Evolutionary conservation across 2,329 filamentous ascomycete species (phyloP).

Genomic region (Aspergillus sclerotialis): DNA sequence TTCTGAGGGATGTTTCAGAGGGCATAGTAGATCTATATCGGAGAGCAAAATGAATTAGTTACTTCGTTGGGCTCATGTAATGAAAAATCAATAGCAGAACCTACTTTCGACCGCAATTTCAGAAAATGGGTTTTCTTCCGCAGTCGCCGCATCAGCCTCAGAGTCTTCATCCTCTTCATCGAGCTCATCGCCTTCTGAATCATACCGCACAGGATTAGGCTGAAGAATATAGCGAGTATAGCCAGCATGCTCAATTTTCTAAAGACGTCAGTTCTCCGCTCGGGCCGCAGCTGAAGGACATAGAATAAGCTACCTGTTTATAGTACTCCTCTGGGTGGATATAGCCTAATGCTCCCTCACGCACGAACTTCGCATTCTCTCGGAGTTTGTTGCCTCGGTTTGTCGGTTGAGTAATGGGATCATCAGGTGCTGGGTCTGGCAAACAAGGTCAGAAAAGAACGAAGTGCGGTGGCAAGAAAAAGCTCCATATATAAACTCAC

Average conservation of each 20-base stretch:
- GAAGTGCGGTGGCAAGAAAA: neutral
- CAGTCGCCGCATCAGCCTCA: slow-evolving; percentile 51
- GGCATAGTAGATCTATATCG: slow-evolving; percentile 51
- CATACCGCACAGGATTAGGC: slow-evolving; percentile 53
- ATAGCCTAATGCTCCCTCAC: slow-evolving; percentile 48
- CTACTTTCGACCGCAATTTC: slow-evolving; percentile 51
- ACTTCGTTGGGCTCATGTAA: neutral
- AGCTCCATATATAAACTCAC: slow-evolving; percentile 21
- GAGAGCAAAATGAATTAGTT: slow-evolving; percentile 7
- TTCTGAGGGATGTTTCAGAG: slow-evolving; percentile 56
- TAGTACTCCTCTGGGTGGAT: slow-evolving; percentile 46
- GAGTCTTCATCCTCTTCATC: slow-evolving; percentile 52
- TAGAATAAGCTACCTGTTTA: slow-evolving; percentile 42
- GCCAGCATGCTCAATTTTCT: slow-evolving; percentile 57
- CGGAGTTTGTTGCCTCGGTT: slow-evolving; percentile 58
- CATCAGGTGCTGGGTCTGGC: slow-evolving; percentile 40
- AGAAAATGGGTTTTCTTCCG: slow-evolving; percentile 56
- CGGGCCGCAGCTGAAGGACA: neutral
- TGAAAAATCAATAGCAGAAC: slow-evolving; percentile 10
- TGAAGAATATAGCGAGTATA: slow-evolving; percentile 54
- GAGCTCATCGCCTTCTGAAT: slow-evolving; percentile 58
- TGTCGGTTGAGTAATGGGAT: slow-evolving; percentile 47
- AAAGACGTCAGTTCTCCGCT: slow-evolving; percentile 5
- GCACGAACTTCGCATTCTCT: slow-evolving; percentile 50
- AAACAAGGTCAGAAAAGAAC: slow-evolving; percentile 6